Evolutionary conservation across 2,329 filamentous ascomycete species (phyloP).

Genomic region (Nemania sp.): DNA sequence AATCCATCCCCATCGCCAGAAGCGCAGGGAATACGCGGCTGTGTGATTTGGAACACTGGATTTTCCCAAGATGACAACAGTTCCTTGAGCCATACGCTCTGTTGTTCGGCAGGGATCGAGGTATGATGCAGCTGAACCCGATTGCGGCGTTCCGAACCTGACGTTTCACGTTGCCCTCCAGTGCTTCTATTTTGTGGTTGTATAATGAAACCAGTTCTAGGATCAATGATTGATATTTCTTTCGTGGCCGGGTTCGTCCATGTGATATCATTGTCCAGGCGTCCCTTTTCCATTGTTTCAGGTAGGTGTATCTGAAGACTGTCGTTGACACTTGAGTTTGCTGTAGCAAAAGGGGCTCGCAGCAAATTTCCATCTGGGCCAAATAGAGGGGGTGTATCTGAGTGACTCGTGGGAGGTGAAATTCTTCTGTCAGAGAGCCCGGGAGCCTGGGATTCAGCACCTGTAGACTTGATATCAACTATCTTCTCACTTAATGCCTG

Average conservation of each 20-base stretch:
- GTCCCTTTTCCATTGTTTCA: not conserved
- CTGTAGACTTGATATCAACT: constrained; percentile 2
- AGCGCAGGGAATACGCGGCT: constrained; percentile 49
- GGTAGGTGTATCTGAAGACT: constrained; percentile 7
- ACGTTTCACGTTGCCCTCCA: constrained; percentile 35
- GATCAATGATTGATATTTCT: constrained; percentile 53
- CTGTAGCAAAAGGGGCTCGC: constrained; percentile 30
- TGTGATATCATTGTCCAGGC: constrained; percentile 41
- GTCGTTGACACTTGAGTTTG: not conserved
- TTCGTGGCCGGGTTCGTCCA: constrained; percentile 68
- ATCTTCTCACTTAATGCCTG: constrained; percentile 15
- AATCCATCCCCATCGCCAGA: constrained; percentile 36
- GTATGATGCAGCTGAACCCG: constrained; percentile 20
- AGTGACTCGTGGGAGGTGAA: not conserved
- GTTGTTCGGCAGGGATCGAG: constrained; percentile 20
- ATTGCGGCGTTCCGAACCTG: constrained; percentile 13
- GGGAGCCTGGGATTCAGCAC: not conserved
- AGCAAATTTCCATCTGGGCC: constrained; percentile 31
- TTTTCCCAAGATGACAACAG: constrained; percentile 73
- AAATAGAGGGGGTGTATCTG: constrained; percentile 28
- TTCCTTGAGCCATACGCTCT: constrained; percentile 58
- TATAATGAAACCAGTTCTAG: constrained; percentile 56
- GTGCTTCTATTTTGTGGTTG: constrained; percentile 36
- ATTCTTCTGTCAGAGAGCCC: not conserved
- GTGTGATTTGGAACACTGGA: constrained; percentile 65